Conservation (phyloP, 306 rosid species). For the Cucumis melo region DNA sequence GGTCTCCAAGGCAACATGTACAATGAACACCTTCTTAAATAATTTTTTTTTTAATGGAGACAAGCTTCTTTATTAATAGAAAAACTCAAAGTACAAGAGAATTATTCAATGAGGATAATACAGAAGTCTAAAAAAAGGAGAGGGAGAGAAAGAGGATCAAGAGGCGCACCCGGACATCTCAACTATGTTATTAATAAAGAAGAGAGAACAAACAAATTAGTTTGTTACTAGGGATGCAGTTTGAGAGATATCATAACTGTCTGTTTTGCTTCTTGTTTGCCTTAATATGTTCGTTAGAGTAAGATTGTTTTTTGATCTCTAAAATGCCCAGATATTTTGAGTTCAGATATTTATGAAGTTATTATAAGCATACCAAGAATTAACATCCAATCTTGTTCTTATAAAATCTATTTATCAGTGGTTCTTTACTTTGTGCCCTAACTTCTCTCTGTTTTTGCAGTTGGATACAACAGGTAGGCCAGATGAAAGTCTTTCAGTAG, state of each 20-base stretch:
- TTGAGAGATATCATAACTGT: neutral
- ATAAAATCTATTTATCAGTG: neutral
- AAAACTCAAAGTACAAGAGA: too few species aligned
- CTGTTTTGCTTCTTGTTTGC: neutral
- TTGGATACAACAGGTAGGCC: conserved; percentile 83
- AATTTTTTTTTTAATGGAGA: too few species aligned
- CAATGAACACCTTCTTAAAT: neutral
- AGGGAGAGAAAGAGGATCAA: too few species aligned
- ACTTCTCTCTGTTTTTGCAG: conserved; percentile 29
- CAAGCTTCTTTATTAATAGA: too few species aligned
- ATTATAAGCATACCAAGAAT: neutral
- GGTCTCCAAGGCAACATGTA: neutral
- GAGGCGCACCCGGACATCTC: too few species aligned
- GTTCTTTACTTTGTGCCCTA: neutral
- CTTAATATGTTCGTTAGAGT: neutral
- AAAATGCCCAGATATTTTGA: neutral
- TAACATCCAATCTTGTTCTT: neutral
- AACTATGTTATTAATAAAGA: too few species aligned
- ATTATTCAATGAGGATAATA: too few species aligned
- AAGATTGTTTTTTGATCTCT: neutral
- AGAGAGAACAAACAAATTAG: neutral
- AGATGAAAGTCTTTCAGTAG: conserved; percentile 74
- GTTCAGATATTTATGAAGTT: neutral
- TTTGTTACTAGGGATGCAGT: neutral
- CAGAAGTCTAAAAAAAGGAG: too few species aligned